These are phyloP conservation scores for Lolium perenne DNA, from an alignment of 176 grass and related monocot species.

Conservation along the genomic window DNA sequence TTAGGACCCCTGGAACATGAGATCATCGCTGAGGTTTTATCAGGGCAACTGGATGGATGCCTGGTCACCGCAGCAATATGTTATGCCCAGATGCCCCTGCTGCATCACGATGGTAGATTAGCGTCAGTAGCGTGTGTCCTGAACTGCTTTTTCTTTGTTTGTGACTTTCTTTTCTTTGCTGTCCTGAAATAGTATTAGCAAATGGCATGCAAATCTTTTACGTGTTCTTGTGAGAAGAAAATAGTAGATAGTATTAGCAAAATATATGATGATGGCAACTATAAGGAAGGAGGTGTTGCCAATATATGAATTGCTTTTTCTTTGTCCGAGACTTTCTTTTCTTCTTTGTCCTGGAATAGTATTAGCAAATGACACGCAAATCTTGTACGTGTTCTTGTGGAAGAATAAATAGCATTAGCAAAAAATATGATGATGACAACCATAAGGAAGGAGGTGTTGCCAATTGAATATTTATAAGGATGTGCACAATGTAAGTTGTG, in stretches of 20 bases:
- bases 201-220: no score
- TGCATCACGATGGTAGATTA: not conserved
- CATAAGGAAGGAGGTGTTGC: not conserved
- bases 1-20: conserved; percentile 40
- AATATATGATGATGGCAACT: not conserved
- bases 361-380: no score
- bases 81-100: not conserved
- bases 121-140: not conserved
- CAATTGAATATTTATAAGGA: no score
- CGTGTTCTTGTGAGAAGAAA: no score
- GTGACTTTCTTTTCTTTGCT: not conserved
- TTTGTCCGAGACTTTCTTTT: not conserved
- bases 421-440: not conserved
- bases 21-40: conserved; percentile 26
- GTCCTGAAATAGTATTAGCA: no score
- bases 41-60: conserved; percentile 33
- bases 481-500: no score
- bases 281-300: not conserved
- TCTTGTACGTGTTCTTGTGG: no score
- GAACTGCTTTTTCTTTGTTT: not conserved
- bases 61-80: not conserved
- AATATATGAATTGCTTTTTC: not conserved
- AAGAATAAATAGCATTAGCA: no score
- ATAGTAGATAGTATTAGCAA: no score
- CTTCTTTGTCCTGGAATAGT: not conserved